Base-by-base conservation (phyloP, 164 flowering plant species). In the Stephania japonica region DNA sequence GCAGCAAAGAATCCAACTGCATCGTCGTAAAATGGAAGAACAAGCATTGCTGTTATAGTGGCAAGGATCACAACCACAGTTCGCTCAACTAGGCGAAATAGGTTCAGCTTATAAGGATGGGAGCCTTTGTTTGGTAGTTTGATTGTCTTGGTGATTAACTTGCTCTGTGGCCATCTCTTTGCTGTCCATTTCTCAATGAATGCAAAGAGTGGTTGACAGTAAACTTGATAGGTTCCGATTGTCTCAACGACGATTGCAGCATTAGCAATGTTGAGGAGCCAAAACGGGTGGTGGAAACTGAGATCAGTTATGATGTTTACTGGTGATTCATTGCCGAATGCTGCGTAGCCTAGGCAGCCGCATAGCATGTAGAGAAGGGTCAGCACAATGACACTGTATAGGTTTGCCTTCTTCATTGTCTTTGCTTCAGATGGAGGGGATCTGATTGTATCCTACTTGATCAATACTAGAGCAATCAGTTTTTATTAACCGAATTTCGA, bases 331-430 rank as follows among this genome's bases (percentile, higher is more conserved):
- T 89, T 89, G 0, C 93, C 90, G 24, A 89, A 86, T 10, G 90
- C 89, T 0, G 92, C 92, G 47, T 89, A 89, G 26, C 90, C 92
- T 84, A 85, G 78, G 79, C 88, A 85, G n/a, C 89, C 92, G 73
- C 92, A 87, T 1, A 87, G 81, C 89, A 86, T 83, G 80, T 88
- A 87, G 82, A 88, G 86, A 23, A 69, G 10, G 0, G 92, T 88
- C 1, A 88, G 86, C 42, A 89, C 85, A 12, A 69, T 75, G 9
- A 84, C 71, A 73, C 90, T 84, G 7, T 83, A 14, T 0, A 69
- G 12, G 0, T 86, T 80, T 0, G 89, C 90, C 65, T 82, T 84
- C 81, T 83, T 89, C 89, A 89, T 87, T 24, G 89, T 89, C 73
- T 85, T 86, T 11, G 81, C 53, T 69, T 89, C 90, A 14, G 88